Evolutionary conservation across 345 rosid species (phyloP).

Genomic region (Linum lewisii): DNA sequence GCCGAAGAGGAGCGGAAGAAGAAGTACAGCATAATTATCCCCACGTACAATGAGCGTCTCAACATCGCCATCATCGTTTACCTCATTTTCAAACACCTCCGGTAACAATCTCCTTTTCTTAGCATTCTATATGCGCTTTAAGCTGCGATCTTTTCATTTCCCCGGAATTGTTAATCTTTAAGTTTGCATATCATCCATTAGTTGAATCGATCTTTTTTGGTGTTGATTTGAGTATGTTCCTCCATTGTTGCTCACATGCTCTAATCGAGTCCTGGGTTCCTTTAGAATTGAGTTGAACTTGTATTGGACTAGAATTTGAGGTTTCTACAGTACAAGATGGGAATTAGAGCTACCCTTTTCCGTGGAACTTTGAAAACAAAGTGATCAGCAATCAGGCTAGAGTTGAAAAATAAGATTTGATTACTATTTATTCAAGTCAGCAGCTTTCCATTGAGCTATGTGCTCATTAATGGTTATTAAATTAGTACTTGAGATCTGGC

Average conservation of each 20-base stretch:
- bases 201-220: neutral
- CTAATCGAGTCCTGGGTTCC: neutral
- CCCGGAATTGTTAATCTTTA: neutral
- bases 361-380: neutral
- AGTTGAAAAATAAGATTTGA: neutral
- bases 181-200: neutral
- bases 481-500: neutral
- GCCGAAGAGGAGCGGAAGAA: conserved; percentile 6
- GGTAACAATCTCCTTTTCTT: conserved; percentile 15
- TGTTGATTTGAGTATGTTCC: neutral
- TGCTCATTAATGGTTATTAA: neutral
- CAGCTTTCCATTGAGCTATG: neutral
- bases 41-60: conserved; percentile 93
- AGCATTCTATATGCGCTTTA: neutral
- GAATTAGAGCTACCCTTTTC: neutral
- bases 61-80: conserved; percentile 80
- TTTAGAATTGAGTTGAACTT: neutral
- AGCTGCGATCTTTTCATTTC: neutral
- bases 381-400: neutral
- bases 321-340: neutral
- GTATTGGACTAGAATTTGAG: neutral
- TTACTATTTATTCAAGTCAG: neutral
- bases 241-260: neutral
- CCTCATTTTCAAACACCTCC: conserved; percentile 89
- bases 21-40: conserved; percentile 78